Conservation (phyloP, 139 green algal genomes). For the Chlorella ohadii region DNA sequence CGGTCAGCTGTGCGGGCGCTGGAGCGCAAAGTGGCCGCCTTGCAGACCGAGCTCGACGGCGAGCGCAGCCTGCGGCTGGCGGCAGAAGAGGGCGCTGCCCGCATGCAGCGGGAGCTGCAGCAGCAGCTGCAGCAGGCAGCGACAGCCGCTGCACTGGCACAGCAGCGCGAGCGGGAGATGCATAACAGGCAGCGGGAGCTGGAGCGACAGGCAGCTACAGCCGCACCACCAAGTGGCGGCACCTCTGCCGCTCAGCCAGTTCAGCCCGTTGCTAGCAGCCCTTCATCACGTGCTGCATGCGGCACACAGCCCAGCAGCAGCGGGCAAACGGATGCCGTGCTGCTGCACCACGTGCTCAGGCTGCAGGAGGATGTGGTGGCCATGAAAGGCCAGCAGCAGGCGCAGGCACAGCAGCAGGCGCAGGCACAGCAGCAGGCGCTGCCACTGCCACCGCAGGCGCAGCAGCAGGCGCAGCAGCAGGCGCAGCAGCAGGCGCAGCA, state of each 20-base stretch:
- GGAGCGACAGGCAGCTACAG: not conserved
- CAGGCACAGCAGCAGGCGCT: not conserved
- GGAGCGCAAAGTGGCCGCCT: not conserved
- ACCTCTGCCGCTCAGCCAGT: too few relatives aligned
- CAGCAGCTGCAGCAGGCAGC: not conserved
- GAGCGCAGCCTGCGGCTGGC: not conserved
- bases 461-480: not conserved
- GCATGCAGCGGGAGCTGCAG: not conserved
- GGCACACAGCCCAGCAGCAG: not conserved
- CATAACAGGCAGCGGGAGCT: not conserved
- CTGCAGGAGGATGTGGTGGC: constrained; percentile 6
- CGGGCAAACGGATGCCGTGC: not conserved
- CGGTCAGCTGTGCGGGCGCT: constrained; percentile 12
- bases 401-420: not conserved
- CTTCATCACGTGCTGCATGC: not conserved
- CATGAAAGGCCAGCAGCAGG: not conserved
- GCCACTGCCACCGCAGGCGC: too few relatives aligned
- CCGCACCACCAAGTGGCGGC: not conserved
- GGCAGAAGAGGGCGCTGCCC: not conserved
- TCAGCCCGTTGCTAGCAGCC: too few relatives aligned
- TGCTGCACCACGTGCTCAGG: not conserved
- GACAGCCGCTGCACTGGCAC: not conserved
- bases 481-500: not conserved
- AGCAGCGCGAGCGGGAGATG: not conserved
- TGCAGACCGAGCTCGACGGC: not conserved